Evolutionary conservation across 768 basidiomycete species (phyloP).

Genomic region (Tricholoma furcatifolium): DNA sequence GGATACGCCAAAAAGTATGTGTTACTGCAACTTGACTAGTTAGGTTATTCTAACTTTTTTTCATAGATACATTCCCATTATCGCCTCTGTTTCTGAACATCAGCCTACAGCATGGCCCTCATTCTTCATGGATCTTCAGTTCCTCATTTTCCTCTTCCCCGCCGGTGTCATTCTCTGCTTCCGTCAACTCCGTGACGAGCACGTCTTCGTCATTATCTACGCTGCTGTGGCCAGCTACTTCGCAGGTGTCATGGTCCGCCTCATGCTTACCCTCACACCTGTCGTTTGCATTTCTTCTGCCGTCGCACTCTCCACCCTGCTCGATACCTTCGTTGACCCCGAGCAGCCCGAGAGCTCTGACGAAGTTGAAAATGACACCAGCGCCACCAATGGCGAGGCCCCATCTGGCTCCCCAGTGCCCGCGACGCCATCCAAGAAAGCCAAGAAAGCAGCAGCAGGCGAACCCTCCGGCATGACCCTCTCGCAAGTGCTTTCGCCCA

Average conservation of each 20-base stretch:
- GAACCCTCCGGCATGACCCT: constrained; percentile 27
- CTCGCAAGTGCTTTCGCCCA: constrained; percentile 38
- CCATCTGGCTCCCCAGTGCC: constrained; percentile 24
- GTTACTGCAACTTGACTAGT: not conserved
- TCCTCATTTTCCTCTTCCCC: constrained; percentile 97
- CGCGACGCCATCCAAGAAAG: constrained; percentile 50
- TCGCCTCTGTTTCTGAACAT: constrained; percentile 98
- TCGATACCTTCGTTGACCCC: constrained; percentile 91
- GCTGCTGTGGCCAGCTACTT: constrained; percentile 96
- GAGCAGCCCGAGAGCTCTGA: constrained; percentile 52
- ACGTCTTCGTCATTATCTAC: constrained; percentile 98
- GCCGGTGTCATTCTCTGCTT: constrained; percentile 95
- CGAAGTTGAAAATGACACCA: constrained; percentile 26
- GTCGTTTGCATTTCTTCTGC: constrained; percentile 95
- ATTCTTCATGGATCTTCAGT: constrained; percentile 99
- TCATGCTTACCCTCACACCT: constrained; percentile 97
- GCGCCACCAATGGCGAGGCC: constrained; percentile 11
- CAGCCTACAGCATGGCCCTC: constrained; percentile 99
- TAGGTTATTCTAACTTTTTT: constrained; percentile 9
- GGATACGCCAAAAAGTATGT: constrained; percentile 95
- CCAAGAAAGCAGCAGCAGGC: constrained; percentile 49
- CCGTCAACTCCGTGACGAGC: constrained; percentile 92
- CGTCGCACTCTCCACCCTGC: constrained; percentile 81
- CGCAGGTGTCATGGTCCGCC: constrained; percentile 98
- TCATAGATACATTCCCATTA: constrained; percentile 88